phyloP scores from a whole-genome alignment of 208 protist species.

The Trypanosoma scelopori region DNA sequence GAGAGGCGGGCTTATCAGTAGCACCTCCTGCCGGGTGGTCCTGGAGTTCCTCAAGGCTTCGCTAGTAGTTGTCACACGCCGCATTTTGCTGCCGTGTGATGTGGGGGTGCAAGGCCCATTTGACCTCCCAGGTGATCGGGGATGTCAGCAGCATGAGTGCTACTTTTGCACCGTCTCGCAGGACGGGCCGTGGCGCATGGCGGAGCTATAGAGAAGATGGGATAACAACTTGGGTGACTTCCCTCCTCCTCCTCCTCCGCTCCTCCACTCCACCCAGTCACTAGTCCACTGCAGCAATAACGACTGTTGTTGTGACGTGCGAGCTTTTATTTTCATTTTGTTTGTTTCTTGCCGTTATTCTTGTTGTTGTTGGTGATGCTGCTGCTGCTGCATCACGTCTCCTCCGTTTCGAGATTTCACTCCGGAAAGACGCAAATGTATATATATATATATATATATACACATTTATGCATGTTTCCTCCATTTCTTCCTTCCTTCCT shows the following conservation, averaged over 20 bases:
- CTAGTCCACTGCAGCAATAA: no score
- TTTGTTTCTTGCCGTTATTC: constrained; percentile 16
- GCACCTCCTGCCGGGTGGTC: constrained; percentile 37
- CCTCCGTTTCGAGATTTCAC: constrained; percentile 2
- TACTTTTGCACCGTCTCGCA: constrained; percentile 26
- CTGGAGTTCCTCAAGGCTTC: constrained; percentile 51
- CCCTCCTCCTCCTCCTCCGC: neutral
- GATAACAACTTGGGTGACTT: neutral
- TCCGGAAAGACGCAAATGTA: no score
- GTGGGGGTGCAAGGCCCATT: constrained; percentile 18
- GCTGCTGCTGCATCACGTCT: no score
- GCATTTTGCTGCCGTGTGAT: constrained; percentile 6
- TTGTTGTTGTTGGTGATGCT: no score
- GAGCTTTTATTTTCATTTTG: no score
- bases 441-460: no score
- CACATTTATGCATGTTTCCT: neutral
- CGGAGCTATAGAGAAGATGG: constrained; percentile 6
- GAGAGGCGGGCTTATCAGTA: constrained; percentile 55
- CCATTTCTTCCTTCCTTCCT: neutral
- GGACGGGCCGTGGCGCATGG: constrained; percentile 25
- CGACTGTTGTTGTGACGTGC: no score
- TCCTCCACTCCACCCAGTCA: neutral
- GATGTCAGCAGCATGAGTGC: constrained; percentile 12
- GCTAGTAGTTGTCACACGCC: constrained; percentile 17
- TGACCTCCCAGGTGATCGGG: neutral